Conservation (phyloP, 2,329 filamentous ascomycete species). For the Fusarium odoratissimum region DNA sequence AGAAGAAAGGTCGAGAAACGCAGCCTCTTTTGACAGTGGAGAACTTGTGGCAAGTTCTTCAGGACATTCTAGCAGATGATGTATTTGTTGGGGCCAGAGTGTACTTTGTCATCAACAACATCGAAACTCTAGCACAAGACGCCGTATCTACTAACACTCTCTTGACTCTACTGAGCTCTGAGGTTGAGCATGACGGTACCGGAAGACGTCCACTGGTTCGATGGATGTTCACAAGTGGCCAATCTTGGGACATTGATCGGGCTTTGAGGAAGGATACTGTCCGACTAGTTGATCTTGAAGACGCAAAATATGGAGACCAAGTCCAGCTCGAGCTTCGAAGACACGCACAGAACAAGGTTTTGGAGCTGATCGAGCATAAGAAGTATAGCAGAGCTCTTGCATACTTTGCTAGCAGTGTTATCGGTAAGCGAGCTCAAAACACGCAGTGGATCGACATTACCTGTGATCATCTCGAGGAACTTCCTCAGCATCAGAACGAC, state of each 20-base stretch:
- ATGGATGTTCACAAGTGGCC: slow-evolving; percentile 56
- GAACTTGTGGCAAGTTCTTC: slow-evolving; percentile 54
- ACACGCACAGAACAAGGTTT: slow-evolving; percentile 52
- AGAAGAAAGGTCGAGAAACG: slow-evolving; percentile 32
- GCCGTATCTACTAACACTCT: slow-evolving; percentile 22
- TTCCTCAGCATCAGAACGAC: slow-evolving; percentile 53
- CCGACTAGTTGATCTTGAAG: slow-evolving; percentile 31
- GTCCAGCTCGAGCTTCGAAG: slow-evolving; percentile 34
- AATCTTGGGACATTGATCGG: slow-evolving; percentile 16
- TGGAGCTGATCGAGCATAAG: slow-evolving; percentile 49
- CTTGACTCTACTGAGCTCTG: slow-evolving; percentile 1
- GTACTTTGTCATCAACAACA: slow-evolving; percentile 56
- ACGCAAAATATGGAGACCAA: slow-evolving; percentile 34
- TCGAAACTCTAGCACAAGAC: slow-evolving; percentile 53
- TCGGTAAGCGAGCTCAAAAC: slow-evolving; percentile 56
- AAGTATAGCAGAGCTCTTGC: slow-evolving; percentile 56
- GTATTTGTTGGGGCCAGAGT: slow-evolving; percentile 40
- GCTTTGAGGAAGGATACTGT: slow-evolving; percentile 9
- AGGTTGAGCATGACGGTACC: slow-evolving; percentile 8
- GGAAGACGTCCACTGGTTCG: slow-evolving; percentile 36
- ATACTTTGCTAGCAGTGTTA: slow-evolving; percentile 56
- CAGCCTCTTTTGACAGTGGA: slow-evolving; percentile 29
- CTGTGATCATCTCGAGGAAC: slow-evolving; percentile 54
- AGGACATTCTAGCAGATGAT: slow-evolving; percentile 55
- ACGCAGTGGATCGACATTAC: slow-evolving; percentile 59